A percentile compares a stretch with the other conserved stretches of the same genome.
phyloP scores from a whole-genome alignment of 345 rosid genomes.

The Trapa incisa region DNA sequence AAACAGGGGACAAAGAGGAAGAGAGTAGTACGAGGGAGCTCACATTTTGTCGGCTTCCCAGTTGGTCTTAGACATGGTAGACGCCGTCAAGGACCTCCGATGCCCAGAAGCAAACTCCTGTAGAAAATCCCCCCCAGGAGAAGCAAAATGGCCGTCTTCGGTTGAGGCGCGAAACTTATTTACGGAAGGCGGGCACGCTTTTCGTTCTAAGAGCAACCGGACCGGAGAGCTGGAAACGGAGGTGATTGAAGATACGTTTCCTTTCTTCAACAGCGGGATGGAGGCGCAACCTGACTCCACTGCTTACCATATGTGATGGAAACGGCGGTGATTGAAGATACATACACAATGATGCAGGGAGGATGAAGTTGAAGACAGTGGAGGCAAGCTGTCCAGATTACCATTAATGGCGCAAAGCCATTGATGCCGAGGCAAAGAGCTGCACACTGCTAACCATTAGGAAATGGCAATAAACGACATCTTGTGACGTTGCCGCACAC shows the following conservation, averaged over 20 bases:
- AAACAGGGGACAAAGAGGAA: neutral
- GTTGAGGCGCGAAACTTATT: neutral
- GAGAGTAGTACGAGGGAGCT: constrained; percentile 4
- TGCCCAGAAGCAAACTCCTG: neutral
- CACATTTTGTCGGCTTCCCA: constrained; percentile 46
- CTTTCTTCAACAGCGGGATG: too few species aligned
- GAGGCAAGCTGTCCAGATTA: neutral
- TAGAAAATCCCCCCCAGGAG: neutral
- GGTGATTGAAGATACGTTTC: neutral
- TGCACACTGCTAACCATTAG: neutral
- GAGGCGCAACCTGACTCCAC: too few species aligned
- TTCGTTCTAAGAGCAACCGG: neutral
- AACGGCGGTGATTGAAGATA: too few species aligned
- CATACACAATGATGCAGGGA: too few species aligned
- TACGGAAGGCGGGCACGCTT: neutral
- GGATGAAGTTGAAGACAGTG: neutral
- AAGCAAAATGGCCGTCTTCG: neutral
- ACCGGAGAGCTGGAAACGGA: neutral
- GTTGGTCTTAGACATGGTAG: constrained; percentile 23
- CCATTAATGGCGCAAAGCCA: neutral
- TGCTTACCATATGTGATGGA: too few species aligned
- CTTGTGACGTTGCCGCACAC: neutral
- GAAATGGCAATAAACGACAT: neutral
- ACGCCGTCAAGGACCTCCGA: neutral
- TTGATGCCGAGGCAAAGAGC: neutral